Conservation (phyloP, 495 filamentous ascomycete genomes). For the Tuber microsphaerosporum region DNA sequence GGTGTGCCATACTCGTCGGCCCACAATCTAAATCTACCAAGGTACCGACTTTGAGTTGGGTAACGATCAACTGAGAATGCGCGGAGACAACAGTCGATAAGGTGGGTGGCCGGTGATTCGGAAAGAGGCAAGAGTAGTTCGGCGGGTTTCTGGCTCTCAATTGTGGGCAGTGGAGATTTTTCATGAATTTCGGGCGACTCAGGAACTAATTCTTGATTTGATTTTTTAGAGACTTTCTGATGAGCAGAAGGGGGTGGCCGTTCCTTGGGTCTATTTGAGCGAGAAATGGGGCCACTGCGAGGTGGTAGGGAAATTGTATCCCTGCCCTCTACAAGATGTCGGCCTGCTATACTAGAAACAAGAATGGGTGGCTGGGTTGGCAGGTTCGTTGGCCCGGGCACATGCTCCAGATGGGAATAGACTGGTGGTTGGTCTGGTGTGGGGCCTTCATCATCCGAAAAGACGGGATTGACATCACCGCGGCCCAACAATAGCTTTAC, state of each 20-base stretch:
- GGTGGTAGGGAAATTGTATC: not conserved
- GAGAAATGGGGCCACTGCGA: too few relatives aligned
- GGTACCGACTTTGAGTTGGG: not conserved
- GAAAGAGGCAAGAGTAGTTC: not conserved
- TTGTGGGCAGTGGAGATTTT: not conserved
- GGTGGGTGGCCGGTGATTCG: not conserved
- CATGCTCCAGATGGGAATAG: not conserved
- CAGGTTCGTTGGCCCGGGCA: not conserved
- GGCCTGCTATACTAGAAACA: not conserved
- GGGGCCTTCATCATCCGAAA: too few relatives aligned
- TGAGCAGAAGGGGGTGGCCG: not conserved
- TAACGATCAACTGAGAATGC: not conserved
- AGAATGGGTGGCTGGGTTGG: not conserved
- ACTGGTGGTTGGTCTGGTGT: not conserved
- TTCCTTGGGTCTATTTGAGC: not conserved
- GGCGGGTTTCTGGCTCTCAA: not conserved
- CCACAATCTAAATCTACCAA: not conserved
- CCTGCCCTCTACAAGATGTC: not conserved
- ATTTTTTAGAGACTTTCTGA: not conserved
- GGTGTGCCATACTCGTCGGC: not conserved
- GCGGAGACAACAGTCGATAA: not conserved
- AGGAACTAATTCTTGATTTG: not conserved
- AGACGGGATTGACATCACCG: too few relatives aligned
- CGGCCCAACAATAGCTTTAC: constrained; percentile 12
- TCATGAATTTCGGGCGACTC: not conserved